Evolutionary conservation across 768 basidiomycete species (phyloP).

Genomic region (Tricholoma sp.): DNA sequence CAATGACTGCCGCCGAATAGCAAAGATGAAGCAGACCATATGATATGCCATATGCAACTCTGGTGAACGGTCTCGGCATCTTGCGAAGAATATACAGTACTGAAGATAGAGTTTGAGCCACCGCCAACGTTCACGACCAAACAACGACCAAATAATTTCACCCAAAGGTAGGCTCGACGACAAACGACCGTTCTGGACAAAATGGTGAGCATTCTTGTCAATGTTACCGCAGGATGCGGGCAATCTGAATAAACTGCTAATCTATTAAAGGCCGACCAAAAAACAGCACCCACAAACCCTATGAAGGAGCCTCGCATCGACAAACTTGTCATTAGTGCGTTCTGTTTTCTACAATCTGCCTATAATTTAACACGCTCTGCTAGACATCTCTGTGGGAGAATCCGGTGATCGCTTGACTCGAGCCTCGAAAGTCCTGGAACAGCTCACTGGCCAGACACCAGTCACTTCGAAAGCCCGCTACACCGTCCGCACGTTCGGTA

Average conservation of each 20-base stretch:
- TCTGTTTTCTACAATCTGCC: constrained; percentile 1
- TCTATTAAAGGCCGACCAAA: constrained; percentile 72
- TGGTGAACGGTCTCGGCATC: constrained; percentile 18
- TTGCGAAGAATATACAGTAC: constrained; percentile 28
- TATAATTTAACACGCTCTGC: constrained; percentile 2
- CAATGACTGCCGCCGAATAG: too few relatives aligned
- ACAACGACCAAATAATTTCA: constrained; percentile 21
- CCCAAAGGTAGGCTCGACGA: constrained; percentile 32
- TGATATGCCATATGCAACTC: too few relatives aligned
- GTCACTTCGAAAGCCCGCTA: constrained; percentile 99
- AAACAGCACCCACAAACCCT: constrained; percentile 84
- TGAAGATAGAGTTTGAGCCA: constrained; percentile 39
- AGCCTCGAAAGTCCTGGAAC: constrained; percentile 98
- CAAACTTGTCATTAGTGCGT: constrained; percentile 99
- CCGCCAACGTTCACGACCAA: constrained; percentile 18
- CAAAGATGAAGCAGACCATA: too few relatives aligned
- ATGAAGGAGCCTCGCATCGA: constrained; percentile 97
- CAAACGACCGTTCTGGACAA: constrained; percentile 33
- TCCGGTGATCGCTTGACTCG: constrained; percentile 98
- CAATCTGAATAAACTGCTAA: constrained; percentile 1
- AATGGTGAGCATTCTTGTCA: constrained; percentile 31
- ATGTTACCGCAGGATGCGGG: not conserved
- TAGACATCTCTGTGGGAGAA: constrained; percentile 99
- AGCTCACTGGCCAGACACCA: constrained; percentile 98
- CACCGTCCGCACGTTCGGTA: constrained; percentile 98